Base-by-base conservation (phyloP, 768 basidiomycete species). In the Termitomyces sp. region DNA sequence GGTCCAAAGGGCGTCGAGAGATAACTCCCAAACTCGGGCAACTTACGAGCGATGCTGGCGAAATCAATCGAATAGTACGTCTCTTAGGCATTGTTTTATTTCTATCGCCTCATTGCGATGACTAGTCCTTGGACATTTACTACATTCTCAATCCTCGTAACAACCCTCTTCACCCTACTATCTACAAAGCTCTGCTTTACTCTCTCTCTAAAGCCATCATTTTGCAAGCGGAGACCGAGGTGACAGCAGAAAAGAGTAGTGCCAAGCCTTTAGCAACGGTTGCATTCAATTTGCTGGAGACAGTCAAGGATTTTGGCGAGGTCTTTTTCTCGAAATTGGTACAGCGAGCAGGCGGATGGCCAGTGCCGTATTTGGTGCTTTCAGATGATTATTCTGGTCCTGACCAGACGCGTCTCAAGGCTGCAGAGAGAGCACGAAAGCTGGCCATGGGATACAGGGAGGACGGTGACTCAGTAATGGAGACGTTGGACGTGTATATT, bases 211-310 rank as follows among this genome's bases (percentile, higher is more conserved):
- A 98, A 68, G 77, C 85, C 18, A 86, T 98, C 59, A 79, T 98
- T 45, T 79, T 90, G 35, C 96, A 98, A 74, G 94, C 94, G 18
- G 94, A 97, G 74, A 89, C 87, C 0, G 96, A 98, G 71, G 91
- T 96, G 9, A 79, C 89, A 1, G 94, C 94, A 2, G 91, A 95
- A 71, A 86, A 89, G 65, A 84, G 85, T 32, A 88, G 89, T 24
- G 94, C 94, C 0, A 77, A 80, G 38, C 96, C 96, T 0, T 80
- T 99, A 24, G 92, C 90, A 0, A 81, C 83, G 33, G 83, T 97
- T 11, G 72, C 90, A 3, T 79, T 88, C 60, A 85, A 81, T 60
- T 77, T 98, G 32, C 79, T 94, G 54, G 79, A 85, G 52, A 65
- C 64, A 14, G 67, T 80, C 0, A 71, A 85, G 3, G 75, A 78